Percentiles rank a stretch among this genome's conserved stretches.
Conservation (phyloP, 495 filamentous ascomycete genomes). For the Amphirosellinia nigrospora region DNA sequence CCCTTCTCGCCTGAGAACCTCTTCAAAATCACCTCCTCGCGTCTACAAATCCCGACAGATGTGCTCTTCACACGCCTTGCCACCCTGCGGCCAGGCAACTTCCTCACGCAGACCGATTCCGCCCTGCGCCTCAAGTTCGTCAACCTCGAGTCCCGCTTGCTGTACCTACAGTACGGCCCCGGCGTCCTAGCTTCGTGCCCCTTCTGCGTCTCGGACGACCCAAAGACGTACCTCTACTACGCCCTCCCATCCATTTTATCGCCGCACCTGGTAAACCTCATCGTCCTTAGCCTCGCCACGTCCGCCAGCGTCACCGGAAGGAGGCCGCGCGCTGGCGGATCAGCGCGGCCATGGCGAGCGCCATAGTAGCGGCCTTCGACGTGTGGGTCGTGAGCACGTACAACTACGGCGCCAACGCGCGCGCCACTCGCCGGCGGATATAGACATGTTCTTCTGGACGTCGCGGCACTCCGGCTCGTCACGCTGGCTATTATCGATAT, state of each 20-base stretch:
- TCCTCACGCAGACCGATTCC: slow-evolving; percentile 66
- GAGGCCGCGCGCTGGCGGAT: slow-evolving; percentile 71
- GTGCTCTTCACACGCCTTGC: slow-evolving; percentile 83
- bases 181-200: slow-evolving; percentile 71
- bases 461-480: slow-evolving; percentile 64
- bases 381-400: slow-evolving; percentile 64
- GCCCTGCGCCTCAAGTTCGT: slow-evolving; percentile 69
- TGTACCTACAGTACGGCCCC: slow-evolving; percentile 85
- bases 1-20: slow-evolving; percentile 77
- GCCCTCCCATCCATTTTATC: slow-evolving; percentile 73
- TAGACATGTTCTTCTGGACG: slow-evolving; percentile 73
- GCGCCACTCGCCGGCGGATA: slow-evolving; percentile 60
- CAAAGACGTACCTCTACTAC: slow-evolving; percentile 77
- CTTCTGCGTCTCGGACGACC: slow-evolving; percentile 80
- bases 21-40: slow-evolving; percentile 77
- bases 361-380: slow-evolving; percentile 68
- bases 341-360: slow-evolving; percentile 66
- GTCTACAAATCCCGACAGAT: slow-evolving; percentile 82
- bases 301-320: slow-evolving; percentile 56
- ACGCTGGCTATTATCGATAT: slow-evolving; percentile 66
- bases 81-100: slow-evolving; percentile 58
- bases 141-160: slow-evolving; percentile 71
- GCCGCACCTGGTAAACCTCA: slow-evolving; percentile 80
- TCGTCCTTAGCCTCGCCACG: slow-evolving; percentile 68
- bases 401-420: slow-evolving; percentile 64